phyloP scores from a whole-genome alignment of 2,329 filamentous ascomycete genomes.

The Cytospora leucostoma region DNA sequence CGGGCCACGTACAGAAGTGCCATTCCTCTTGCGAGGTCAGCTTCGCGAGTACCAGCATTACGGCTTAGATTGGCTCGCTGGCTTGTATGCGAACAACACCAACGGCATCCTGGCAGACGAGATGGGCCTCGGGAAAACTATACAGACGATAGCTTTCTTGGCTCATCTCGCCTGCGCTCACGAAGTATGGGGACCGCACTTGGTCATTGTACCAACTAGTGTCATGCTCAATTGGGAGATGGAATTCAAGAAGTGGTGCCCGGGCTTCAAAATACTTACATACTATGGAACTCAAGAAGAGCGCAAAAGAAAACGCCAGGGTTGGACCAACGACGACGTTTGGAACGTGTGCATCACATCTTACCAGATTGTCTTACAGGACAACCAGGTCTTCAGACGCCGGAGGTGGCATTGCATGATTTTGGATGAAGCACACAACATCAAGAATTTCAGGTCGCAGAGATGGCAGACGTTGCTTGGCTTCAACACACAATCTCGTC shows the following conservation, averaged over 20 bases:
- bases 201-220: slow-evolving; percentile 95
- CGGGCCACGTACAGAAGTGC: slow-evolving; percentile 68
- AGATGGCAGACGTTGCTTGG: slow-evolving; percentile 94
- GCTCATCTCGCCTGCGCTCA: slow-evolving; percentile 90
- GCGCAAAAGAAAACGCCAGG: slow-evolving; percentile 83
- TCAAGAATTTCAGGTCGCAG: slow-evolving; percentile 99
- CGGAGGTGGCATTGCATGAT: slow-evolving; percentile 98
- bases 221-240: slow-evolving; percentile 99
- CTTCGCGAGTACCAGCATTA: slow-evolving; percentile 95
- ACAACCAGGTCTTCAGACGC: slow-evolving; percentile 90
- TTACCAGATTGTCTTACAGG: slow-evolving; percentile 93
- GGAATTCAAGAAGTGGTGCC: slow-evolving; percentile 99
- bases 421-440: slow-evolving; percentile 97
- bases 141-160: slow-evolving; percentile 92
- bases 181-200: slow-evolving; percentile 91
- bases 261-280: slow-evolving; percentile 95
- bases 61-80: slow-evolving; percentile 95
- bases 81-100: slow-evolving; percentile 86
- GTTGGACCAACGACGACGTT: slow-evolving; percentile 89
- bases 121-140: slow-evolving; percentile 98
- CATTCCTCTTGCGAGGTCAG: slow-evolving; percentile 81
- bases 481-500: slow-evolving; percentile 84
- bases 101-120: slow-evolving; percentile 97
- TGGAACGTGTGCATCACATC: slow-evolving; percentile 99
- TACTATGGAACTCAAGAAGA: slow-evolving; percentile 96